These are phyloP conservation scores for Vaccinium vitisidaea DNA, from an alignment of 148 eudicot species.

Conservation along the genomic window DNA sequence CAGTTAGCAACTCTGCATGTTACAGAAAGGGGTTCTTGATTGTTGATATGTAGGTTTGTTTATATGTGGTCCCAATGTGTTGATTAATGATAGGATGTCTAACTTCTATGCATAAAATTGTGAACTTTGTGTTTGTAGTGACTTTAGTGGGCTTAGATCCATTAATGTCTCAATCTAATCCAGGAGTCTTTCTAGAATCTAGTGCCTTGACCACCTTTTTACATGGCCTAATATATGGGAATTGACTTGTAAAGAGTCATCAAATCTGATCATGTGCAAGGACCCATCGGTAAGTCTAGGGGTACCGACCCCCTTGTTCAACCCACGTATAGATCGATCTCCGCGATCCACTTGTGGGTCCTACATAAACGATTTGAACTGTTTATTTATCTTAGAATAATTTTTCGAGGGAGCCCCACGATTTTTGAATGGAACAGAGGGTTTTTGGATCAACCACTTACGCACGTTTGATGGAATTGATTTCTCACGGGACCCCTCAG, in stretches of 20 bases:
- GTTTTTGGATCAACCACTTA: too few species aligned
- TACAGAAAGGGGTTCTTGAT: not conserved
- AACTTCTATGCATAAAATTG: not conserved
- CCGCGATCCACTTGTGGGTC: too few species aligned
- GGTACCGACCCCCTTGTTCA: too few species aligned
- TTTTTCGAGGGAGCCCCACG: too few species aligned
- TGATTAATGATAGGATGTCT: not conserved
- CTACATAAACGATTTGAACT: too few species aligned
- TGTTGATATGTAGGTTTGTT: not conserved
- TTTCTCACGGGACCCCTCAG: too few species aligned
- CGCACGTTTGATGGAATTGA: too few species aligned
- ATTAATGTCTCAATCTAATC: not conserved
- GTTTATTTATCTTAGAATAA: too few species aligned
- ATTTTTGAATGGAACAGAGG: too few species aligned
- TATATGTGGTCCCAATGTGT: not conserved
- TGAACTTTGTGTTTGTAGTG: not conserved
- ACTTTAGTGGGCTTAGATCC: conserved; percentile 2
- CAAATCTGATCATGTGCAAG: not conserved
- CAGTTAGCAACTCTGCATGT: not conserved
- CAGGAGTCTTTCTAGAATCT: not conserved
- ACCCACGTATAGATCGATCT: too few species aligned
- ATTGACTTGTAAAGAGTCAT: too few species aligned
- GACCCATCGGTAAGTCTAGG: not conserved
- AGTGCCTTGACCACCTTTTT: not conserved
- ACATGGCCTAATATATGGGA: not conserved